These are phyloP conservation scores for Periconia sp. DNA, from an alignment of 2,329 filamentous ascomycete genomes.

Conservation along the genomic window DNA sequence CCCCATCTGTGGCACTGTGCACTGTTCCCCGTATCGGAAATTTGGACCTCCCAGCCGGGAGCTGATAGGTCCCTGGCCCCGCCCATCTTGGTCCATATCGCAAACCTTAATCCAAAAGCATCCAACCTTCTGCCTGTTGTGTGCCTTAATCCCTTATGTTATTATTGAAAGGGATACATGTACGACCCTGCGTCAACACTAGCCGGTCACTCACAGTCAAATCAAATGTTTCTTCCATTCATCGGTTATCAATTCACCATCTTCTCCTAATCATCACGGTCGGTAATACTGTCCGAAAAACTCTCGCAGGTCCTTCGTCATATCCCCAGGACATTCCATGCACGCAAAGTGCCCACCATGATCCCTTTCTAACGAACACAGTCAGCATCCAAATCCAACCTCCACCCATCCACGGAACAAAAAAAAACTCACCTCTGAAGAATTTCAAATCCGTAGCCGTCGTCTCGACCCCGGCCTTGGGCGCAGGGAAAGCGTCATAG, in stretches of 20 bases:
- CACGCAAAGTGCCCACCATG: conserved; percentile 27
- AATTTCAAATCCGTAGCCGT: conserved; percentile 44
- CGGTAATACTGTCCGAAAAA: conserved; percentile 11
- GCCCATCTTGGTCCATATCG: too few species aligned
- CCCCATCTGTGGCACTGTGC: background rate
- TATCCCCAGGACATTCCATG: conserved; percentile 28
- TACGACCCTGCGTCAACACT: too few species aligned
- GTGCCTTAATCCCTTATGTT: too few species aligned
- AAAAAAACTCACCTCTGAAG: conserved; percentile 32
- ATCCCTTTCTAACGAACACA: conserved; percentile 17
- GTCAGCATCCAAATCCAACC: conserved; percentile 3
- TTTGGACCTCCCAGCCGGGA: background rate
- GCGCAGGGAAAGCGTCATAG: conserved; percentile 41
- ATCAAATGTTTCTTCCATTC: background rate
- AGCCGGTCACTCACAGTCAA: too few species aligned
- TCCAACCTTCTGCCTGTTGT: too few species aligned
- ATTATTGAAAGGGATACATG: too few species aligned
- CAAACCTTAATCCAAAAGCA: too few species aligned
- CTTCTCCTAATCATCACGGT: background rate
- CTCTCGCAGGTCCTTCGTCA: conserved; percentile 25
- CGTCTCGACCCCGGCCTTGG: conserved; percentile 34
- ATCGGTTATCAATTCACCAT: background rate
- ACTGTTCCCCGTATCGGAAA: background rate
- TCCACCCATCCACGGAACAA: background rate
- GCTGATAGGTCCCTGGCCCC: background rate